Conservation (phyloP, 805 yeast genomes). For the Sugiyamaella americana region DNA sequence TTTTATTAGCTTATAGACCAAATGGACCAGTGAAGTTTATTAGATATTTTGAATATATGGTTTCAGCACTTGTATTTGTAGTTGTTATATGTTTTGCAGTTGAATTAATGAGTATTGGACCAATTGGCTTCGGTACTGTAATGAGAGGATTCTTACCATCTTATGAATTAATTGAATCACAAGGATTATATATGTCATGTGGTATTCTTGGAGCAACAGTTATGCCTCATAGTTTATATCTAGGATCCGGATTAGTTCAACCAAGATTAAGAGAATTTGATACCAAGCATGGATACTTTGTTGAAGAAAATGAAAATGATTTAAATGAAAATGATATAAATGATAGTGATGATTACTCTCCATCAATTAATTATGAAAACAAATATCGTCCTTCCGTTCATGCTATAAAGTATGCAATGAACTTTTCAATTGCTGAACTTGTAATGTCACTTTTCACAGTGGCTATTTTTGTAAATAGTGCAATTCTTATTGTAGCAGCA, state of each 20-base stretch:
- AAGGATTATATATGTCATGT: constrained; percentile 67
- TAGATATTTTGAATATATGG: constrained; percentile 71
- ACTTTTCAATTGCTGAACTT: constrained; percentile 67
- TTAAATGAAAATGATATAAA: neutral
- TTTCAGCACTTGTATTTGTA: constrained; percentile 59
- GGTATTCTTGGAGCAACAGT: constrained; percentile 92
- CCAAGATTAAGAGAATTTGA: constrained; percentile 77
- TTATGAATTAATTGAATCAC: constrained; percentile 47
- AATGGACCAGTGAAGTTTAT: constrained; percentile 71
- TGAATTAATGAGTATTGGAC: constrained; percentile 46
- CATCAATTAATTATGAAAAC: neutral
- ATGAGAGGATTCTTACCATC: constrained; percentile 68
- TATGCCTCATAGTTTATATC: constrained; percentile 84
- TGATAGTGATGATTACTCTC: constrained; percentile 7
- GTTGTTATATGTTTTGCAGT: constrained; percentile 73
- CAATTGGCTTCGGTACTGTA: constrained; percentile 48
- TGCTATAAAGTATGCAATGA: constrained; percentile 69
- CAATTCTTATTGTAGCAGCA: constrained; percentile 78
- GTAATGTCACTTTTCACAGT: constrained; percentile 64
- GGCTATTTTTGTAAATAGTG: constrained; percentile 80
- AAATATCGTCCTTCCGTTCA: constrained; percentile 65
- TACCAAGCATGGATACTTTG: constrained; percentile 44
- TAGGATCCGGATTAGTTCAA: constrained; percentile 84
- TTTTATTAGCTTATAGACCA: constrained; percentile 70
- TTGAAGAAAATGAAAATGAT: constrained; percentile 11